phyloP scores from a whole-genome alignment of 2,329 filamentous ascomycete genomes.

The Trichoderma sp. region DNA sequence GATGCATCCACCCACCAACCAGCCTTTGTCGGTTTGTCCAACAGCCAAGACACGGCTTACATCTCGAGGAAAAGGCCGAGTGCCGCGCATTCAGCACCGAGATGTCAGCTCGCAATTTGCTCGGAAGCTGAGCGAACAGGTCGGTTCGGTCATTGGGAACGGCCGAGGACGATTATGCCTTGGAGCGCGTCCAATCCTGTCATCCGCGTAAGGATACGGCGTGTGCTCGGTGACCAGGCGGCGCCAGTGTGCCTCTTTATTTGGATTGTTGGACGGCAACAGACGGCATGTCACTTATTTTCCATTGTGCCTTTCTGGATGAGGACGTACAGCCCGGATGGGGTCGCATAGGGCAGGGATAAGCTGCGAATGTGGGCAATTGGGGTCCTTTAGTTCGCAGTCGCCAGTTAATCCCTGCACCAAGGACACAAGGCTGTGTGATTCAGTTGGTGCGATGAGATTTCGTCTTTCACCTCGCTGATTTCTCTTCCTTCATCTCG shows the following conservation, averaged over 20 bases:
- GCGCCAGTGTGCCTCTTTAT: neutral
- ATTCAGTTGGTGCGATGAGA: neutral
- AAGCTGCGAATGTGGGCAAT: neutral
- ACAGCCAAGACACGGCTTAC: neutral
- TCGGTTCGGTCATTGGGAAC: neutral
- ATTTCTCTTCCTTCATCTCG: neutral
- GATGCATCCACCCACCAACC: neutral
- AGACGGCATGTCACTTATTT: neutral
- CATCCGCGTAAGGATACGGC: neutral
- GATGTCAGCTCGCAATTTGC: neutral
- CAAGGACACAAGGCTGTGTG: constrained; percentile 11
- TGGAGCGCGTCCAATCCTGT: neutral
- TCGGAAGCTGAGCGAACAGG: neutral
- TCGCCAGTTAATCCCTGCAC: constrained; percentile 1
- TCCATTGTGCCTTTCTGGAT: constrained; percentile 8
- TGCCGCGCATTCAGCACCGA: neutral
- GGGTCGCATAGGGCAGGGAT: constrained; percentile 9
- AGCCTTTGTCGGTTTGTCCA: neutral
- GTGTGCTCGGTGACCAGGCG: neutral
- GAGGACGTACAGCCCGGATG: constrained; percentile 9
- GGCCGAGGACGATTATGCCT: neutral
- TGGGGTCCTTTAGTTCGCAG: neutral
- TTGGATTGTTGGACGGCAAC: neutral
- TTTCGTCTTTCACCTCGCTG: neutral
- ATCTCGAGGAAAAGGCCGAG: neutral